Evolutionary conservation across 2,329 filamentous ascomycete species (phyloP).

Genomic region (Drechslera avenae): DNA sequence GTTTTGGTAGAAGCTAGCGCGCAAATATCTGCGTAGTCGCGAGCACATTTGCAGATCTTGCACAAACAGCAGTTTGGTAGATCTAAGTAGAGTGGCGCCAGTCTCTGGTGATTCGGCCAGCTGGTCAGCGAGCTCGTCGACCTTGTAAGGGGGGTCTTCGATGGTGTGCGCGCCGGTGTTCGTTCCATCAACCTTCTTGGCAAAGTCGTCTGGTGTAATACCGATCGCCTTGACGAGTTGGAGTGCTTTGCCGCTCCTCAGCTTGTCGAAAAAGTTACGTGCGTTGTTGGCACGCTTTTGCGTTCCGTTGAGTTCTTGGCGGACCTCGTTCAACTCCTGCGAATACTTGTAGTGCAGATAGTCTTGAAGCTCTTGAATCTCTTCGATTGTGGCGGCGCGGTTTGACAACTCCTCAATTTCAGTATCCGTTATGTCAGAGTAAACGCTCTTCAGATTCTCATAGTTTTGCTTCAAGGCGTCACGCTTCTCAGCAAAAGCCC

Average conservation of each 20-base stretch:
- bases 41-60: slow-evolving; percentile 90
- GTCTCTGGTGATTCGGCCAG: slow-evolving; percentile 61
- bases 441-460: slow-evolving; percentile 67
- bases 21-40: slow-evolving; percentile 84
- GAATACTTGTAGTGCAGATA: slow-evolving; percentile 95
- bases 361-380: slow-evolving; percentile 94
- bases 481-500: slow-evolving; percentile 88
- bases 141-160: slow-evolving; percentile 79
- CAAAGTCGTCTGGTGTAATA: slow-evolving; percentile 85
- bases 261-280: slow-evolving; percentile 79
- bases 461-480: slow-evolving; percentile 81
- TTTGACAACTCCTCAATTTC: slow-evolving; percentile 84
- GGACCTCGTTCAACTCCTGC: slow-evolving; percentile 79
- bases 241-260: slow-evolving; percentile 79
- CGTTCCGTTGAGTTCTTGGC: slow-evolving; percentile 66
- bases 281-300: slow-evolving; percentile 84
- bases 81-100: slow-evolving; percentile 73
- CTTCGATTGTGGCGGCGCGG: slow-evolving; percentile 84
- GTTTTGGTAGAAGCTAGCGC: slow-evolving; percentile 80
- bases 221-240: slow-evolving; percentile 87
- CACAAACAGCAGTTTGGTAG: slow-evolving; percentile 84
- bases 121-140: slow-evolving; percentile 84
- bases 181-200: slow-evolving; percentile 80
- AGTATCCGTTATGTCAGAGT: slow-evolving; percentile 67
- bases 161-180: slow-evolving; percentile 69